These are phyloP conservation scores for Delphinella strobiligena DNA, from an alignment of 2,329 filamentous ascomycete genomes.

Conservation along the genomic window DNA sequence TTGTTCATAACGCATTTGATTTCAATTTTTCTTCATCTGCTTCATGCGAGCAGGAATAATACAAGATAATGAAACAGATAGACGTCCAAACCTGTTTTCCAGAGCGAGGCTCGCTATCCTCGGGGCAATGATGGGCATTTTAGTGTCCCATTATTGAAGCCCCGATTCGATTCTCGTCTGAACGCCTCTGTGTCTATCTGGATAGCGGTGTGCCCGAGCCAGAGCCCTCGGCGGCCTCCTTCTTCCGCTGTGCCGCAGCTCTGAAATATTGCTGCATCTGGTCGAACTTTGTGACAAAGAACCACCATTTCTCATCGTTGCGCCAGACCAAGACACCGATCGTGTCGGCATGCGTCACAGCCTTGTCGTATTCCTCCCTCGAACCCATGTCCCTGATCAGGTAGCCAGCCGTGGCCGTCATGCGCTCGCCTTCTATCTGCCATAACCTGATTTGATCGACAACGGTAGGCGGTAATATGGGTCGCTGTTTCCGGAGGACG, in stretches of 20 bases:
- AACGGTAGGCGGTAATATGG: slow-evolving; percentile 84
- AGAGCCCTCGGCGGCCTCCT: slow-evolving; percentile 15
- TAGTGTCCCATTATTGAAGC: too few relatives aligned
- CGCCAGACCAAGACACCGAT: slow-evolving; percentile 85
- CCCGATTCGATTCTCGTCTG: too few relatives aligned
- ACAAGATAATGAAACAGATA: too few relatives aligned
- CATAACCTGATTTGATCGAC: slow-evolving; percentile 95
- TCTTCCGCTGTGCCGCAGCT: slow-evolving; percentile 39
- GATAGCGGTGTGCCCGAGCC: slow-evolving; percentile 1
- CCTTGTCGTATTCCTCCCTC: slow-evolving; percentile 49
- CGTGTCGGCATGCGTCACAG: slow-evolving; percentile 69
- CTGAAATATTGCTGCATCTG: slow-evolving; percentile 69
- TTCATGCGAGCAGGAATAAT: too few relatives aligned
- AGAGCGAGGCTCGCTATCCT: too few relatives aligned
- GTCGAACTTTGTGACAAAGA: slow-evolving; percentile 86
- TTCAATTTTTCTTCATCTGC: too few relatives aligned
- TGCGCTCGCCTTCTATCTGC: slow-evolving; percentile 94
- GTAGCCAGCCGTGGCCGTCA: slow-evolving; percentile 73
- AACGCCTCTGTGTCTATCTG: too few relatives aligned
- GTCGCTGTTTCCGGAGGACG: slow-evolving; percentile 68
- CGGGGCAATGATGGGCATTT: too few relatives aligned
- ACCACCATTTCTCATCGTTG: slow-evolving; percentile 65
- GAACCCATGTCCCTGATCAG: slow-evolving; percentile 80
- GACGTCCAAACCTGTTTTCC: too few relatives aligned
- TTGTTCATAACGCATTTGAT: too few relatives aligned